Base-by-base conservation (phyloP, 768 basidiomycete species). In the Boletus tylopilopsis region DNA sequence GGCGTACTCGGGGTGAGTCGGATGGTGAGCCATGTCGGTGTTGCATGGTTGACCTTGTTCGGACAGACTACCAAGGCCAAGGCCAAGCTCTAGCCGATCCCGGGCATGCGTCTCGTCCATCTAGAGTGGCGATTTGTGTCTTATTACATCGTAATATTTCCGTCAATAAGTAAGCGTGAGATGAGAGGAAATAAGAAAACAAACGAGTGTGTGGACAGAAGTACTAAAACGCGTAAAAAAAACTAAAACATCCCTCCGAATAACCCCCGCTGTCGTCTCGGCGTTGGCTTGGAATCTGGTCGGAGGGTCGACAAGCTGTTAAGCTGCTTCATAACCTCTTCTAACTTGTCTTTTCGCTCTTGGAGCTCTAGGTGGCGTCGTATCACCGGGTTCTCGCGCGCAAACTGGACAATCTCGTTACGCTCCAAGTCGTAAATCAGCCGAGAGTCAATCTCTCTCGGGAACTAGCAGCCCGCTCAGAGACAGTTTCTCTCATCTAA, bases 261-360 rank as follows among this genome's bases (percentile, higher is more conserved):
- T 2, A 94, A 74, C 21, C 91, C 90, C 22, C 88, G 78, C 54
- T 84, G 79, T 53, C 90, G 78, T 49, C 88, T 79, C 34, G 84
- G 80, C 7, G 80, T 73, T 21, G 89, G 82, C 54, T 89, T 82
- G 29, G 83, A 77, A 64, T 95, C 92, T 23, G 90, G 76, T 35
- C 94, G 87, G 29, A 97, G 78, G 33, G 90, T 90, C 18, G 91
- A 91, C 36, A 98, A 71, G 57, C 90, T 85, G 64, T 94, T 94
- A 30, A 99, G 81, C 55, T 93, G 94, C 64, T 94, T 90, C 90
- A 94, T 95, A 42, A 94, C 90, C 79, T 94, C 90, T 66, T 98
- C 96, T 16, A 98, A 76, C 70, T 97, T 97, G 68, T 99, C 94
- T 62, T 98, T 99, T 35, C 96, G 78, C 48, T 94, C 94, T 66